A percentile compares a stretch with the other conserved stretches of the same genome.
Evolutionary conservation across 495 filamentous ascomycete species (phyloP).

Genomic region (Aspergillus egyptiacus): DNA sequence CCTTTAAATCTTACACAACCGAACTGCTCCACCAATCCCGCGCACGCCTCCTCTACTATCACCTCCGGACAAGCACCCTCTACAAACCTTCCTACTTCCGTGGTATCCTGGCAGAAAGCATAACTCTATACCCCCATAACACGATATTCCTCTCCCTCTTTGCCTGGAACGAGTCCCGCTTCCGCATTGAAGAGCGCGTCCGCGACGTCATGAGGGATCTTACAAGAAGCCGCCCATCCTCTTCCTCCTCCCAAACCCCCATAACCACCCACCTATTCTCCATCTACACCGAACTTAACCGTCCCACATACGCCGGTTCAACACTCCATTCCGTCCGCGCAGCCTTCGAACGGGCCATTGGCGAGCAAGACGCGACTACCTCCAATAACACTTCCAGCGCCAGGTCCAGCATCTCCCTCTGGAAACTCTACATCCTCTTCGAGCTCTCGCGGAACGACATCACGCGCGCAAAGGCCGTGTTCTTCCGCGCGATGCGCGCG

Average conservation of each 20-base stretch:
- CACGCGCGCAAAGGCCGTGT: slow-evolving; percentile 42
- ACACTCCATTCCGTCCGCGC: slow-evolving; percentile 56
- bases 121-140: slow-evolving; percentile 66
- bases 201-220: slow-evolving; percentile 50
- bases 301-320: slow-evolving; percentile 37
- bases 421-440: slow-evolving; percentile 63
- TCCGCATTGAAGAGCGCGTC: slow-evolving; percentile 67
- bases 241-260: slow-evolving; percentile 37
- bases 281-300: slow-evolving; percentile 58
- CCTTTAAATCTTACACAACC: slow-evolving; percentile 27
- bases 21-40: slow-evolving; percentile 63
- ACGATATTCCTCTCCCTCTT: slow-evolving; percentile 69
- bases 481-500: slow-evolving; percentile 44
- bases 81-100: slow-evolving; percentile 63
- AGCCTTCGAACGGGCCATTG: slow-evolving; percentile 67
- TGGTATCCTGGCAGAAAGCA: slow-evolving; percentile 49
- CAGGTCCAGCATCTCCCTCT: slow-evolving; percentile 47
- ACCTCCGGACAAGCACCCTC: slow-evolving; percentile 49
- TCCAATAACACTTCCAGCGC: slow-evolving; percentile 33
- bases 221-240: slow-evolving; percentile 20
- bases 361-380: slow-evolving; percentile 22
- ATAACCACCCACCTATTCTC: slow-evolving; percentile 53
- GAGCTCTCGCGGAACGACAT: slow-evolving; percentile 33
- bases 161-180: slow-evolving; percentile 61
- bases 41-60: slow-evolving; percentile 61